These are phyloP conservation scores for Rosa lucieae DNA, from an alignment of 306 rosid species.

Conservation along the genomic window DNA sequence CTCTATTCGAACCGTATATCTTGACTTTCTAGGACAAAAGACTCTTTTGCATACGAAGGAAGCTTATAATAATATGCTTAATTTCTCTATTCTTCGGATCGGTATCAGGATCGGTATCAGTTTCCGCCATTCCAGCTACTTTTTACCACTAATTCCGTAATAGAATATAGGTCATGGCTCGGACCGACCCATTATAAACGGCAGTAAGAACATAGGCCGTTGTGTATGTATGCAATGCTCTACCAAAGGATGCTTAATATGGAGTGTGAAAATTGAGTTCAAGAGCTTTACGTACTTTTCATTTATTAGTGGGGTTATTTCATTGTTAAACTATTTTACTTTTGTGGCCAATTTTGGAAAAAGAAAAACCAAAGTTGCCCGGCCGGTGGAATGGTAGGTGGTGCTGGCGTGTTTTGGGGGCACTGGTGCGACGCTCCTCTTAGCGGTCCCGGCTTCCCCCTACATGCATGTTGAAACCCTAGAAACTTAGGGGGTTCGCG, in stretches of 20 bases:
- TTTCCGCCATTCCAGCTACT: conserved; percentile 8
- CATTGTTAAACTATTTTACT: no score
- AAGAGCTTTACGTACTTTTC: no score
- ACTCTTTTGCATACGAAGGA: not conserved
- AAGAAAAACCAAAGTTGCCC: no score
- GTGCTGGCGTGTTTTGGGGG: no score
- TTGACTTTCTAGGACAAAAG: conserved; percentile 4
- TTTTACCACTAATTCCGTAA: not conserved
- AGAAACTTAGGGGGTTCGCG: no score
- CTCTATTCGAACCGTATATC: not conserved
- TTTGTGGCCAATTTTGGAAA: no score
- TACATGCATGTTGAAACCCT: no score
- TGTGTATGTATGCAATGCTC: not conserved
- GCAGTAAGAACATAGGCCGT: not conserved
- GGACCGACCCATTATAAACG: not conserved
- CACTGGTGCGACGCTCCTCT: no score
- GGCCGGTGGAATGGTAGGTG: no score
- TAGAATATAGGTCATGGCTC: not conserved
- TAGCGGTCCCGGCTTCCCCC: no score
- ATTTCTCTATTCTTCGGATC: not conserved
- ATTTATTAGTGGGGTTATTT: no score
- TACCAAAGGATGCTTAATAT: not conserved
- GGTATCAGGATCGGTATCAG: not conserved
- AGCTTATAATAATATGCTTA: not conserved
- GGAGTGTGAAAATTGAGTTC: not conserved